phyloP scores from a whole-genome alignment of 352 stramenopile genomes.

The Phytophthora cactorum region DNA sequence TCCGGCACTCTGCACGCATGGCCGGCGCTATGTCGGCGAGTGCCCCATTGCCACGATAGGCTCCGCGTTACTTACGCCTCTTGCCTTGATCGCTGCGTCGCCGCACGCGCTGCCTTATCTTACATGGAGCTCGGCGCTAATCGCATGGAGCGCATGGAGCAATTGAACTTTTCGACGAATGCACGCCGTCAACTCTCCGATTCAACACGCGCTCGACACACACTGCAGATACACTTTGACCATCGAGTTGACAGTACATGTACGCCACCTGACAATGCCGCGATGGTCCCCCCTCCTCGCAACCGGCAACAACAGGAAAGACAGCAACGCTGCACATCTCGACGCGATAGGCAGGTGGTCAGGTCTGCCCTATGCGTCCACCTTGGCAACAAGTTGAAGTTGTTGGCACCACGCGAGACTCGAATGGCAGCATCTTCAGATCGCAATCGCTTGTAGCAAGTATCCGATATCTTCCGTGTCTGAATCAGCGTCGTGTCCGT shows the following conservation, averaged over 20 bases:
- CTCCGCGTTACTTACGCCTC: slow-evolving; percentile 35
- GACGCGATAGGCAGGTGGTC: slow-evolving; percentile 14
- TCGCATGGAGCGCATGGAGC: background rate
- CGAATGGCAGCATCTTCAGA: background rate
- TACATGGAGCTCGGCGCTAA: background rate
- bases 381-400: slow-evolving; percentile 28
- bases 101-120: slow-evolving; percentile 12
- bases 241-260: background rate
- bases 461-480: background rate
- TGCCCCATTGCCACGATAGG: slow-evolving; percentile 39
- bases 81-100: slow-evolving; percentile 21
- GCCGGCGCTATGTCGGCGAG: slow-evolving; percentile 29
- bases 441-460: background rate
- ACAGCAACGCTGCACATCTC: slow-evolving; percentile 29
- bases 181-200: slow-evolving; percentile 17
- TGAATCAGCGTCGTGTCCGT: background rate
- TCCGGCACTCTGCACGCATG: slow-evolving; percentile 16
- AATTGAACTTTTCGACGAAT: slow-evolving; percentile 11
- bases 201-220: slow-evolving; percentile 14
- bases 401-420: slow-evolving; percentile 13
- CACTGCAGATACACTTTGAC: slow-evolving; percentile 4
- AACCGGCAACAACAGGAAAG: slow-evolving; percentile 29
- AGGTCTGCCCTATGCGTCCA: slow-evolving; percentile 25
- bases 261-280: slow-evolving; percentile 30
- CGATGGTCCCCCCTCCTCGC: slow-evolving; percentile 23